These are phyloP conservation scores for Solanum hybrid DNA, from an alignment of 305 asterid genomes.

Conservation along the genomic window DNA sequence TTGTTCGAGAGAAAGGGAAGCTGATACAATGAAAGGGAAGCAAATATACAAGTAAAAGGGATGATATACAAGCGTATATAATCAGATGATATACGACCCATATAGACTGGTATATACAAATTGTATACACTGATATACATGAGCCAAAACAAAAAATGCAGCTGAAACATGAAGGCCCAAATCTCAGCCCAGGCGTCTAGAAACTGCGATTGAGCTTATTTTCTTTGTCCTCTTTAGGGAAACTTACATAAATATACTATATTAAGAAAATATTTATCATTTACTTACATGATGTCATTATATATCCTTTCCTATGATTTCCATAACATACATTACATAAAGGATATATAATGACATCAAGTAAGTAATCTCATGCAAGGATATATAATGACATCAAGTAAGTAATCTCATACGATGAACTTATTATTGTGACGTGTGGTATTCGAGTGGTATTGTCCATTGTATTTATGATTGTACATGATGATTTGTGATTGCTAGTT, in stretches of 20 bases:
- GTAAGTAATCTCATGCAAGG: background rate
- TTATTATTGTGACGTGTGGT: background rate
- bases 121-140: too few species aligned
- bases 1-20: background rate
- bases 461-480: background rate
- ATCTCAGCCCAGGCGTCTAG: background rate
- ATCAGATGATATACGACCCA: background rate
- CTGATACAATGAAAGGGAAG: too few species aligned
- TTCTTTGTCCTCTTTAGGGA: background rate
- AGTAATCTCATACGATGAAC: background rate
- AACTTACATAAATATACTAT: background rate
- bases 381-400: background rate
- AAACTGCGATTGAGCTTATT: background rate
- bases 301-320: background rate
- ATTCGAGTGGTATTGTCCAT: background rate
- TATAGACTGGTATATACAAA: background rate
- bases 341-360: background rate
- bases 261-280: background rate
- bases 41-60: background rate
- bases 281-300: background rate
- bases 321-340: background rate
- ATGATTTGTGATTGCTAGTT: background rate
- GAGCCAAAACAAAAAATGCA: background rate
- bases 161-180: background rate
- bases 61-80: too few species aligned